Evolutionary conservation across 2,329 filamentous ascomycete genomes (phyloP), one percentile per base, ranked within the genome.

Genomic region (Calonectria naviculata): DNA sequence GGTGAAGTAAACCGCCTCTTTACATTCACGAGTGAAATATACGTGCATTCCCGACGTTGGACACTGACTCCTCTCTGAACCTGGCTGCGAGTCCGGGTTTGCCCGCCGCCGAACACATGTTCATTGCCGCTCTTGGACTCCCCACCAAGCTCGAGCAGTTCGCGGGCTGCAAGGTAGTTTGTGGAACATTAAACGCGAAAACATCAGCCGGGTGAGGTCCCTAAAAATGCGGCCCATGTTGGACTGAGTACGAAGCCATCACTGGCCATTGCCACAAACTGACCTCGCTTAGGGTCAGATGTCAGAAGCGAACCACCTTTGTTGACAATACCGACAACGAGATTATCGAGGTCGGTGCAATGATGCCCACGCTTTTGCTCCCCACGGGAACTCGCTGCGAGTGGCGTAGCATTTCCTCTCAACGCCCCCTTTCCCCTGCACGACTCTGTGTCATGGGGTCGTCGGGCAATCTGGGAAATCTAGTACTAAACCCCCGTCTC

Each of bases 391-490:
- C 21, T 21, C 12, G 31, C 31, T 28, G 21, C n/a, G 19, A 56
- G 34, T 38, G 21, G 52, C 31, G 52, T 26, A 58, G 52, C 52
- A 38, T 58, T n/a, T 26, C 19, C n/a, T 68, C 58, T 56, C 21
- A 44, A 34, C 29, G 9, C 60, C 66, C 58, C 60, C 38, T 58
- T 38, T 49, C 42, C 44, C 41, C 36, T 60, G 52, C 28, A 42
- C 42, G n/a, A 42, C 28, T 68, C 38, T 63, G 46, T 68, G 34
- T 13, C 28, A 44, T 63, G 46, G 34, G 34, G 62, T 62, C 46
- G 47, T 49, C 49, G 42, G 61, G 54, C 63, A 56, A 67, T 62
- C 49, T 66, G 34, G 36, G 34, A 60, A 52, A 41, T 47, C 36
- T 8, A 44, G 26, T 26, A 24, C 36, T 31, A 61, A 61, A 63